These are phyloP conservation scores for Lasiodiplodia gonubiensis DNA, from an alignment of 2,329 filamentous ascomycete genomes.

Conservation along the genomic window DNA sequence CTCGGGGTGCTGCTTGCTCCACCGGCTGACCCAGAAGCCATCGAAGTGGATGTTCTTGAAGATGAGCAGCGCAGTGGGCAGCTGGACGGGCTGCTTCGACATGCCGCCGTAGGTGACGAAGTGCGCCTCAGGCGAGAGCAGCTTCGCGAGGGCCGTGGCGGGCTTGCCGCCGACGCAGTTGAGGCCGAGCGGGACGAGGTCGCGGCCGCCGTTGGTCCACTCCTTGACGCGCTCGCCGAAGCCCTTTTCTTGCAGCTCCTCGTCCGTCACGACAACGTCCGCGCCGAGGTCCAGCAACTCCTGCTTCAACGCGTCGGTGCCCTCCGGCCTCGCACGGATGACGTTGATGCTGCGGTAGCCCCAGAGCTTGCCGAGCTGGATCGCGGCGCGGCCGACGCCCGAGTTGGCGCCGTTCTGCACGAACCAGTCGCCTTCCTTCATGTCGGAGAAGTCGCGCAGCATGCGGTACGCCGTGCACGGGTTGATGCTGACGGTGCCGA, in stretches of 20 bases:
- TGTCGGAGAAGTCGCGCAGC: slow-evolving; percentile 76
- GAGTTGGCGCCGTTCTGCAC: slow-evolving; percentile 97
- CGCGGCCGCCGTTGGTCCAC: slow-evolving; percentile 73
- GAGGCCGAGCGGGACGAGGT: slow-evolving; percentile 76
- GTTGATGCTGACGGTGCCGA: slow-evolving; percentile 88
- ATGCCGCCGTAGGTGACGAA: slow-evolving; percentile 97
- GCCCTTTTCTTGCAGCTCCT: slow-evolving; percentile 64
- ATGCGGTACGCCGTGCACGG: slow-evolving; percentile 94
- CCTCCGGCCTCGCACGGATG: slow-evolving; percentile 71
- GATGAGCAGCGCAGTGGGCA: slow-evolving; percentile 86
- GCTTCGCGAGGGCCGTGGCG: slow-evolving; percentile 77
- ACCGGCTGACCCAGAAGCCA: slow-evolving; percentile 93
- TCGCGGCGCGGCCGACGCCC: slow-evolving; percentile 87
- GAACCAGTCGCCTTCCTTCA: slow-evolving; percentile 84
- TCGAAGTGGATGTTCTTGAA: slow-evolving; percentile 90
- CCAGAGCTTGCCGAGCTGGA: slow-evolving; percentile 86
- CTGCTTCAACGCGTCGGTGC: slow-evolving; percentile 67
- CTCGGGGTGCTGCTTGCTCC: slow-evolving; percentile 76
- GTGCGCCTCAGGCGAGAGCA: slow-evolving; percentile 68
- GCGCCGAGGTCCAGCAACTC: slow-evolving; percentile 68
- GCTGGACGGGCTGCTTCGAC: slow-evolving; percentile 80
- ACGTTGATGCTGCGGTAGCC: slow-evolving; percentile 91
- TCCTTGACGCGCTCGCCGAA: slow-evolving; percentile 67
- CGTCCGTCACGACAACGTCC: slow-evolving; percentile 66
- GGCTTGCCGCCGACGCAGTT: slow-evolving; percentile 95